Base-by-base conservation (phyloP, 2,329 filamentous ascomycete genomes). In the Diplodia seriata region DNA sequence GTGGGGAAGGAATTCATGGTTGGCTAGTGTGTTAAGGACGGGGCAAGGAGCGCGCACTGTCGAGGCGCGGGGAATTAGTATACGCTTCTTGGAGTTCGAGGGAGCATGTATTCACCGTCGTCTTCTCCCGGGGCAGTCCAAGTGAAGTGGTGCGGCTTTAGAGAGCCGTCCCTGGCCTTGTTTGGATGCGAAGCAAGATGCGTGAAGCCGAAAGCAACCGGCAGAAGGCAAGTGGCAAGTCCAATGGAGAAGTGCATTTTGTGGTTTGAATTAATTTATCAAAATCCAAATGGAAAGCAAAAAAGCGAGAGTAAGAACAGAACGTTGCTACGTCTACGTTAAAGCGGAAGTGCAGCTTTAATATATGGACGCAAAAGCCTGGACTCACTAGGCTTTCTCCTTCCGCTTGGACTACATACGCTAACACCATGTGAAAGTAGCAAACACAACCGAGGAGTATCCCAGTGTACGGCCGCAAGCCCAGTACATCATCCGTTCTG, bases 1-100 rank as follows among this genome's bases (percentile, higher is more conserved):
- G 57, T 71, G 75, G 14, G 76, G 75, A 15, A 80, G 67, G 69
- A 79, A 68, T 26, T 70, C 71, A 62, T 78, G 74, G 66, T 79
- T 79, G 20, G 77, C 77, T 9, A 77, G 70, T 9, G 74, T 69
- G 64, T 79, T 79, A 29, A 79, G 70, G 1, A 70, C 73, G 3
- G 76, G 77, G 62, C 77, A 79, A 9, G 77, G 77, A 1, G 69
- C 70, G 31, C 73, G 73, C 65, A 74, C 56, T 61, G 70, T 38
- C 36, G 11, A 36, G 33, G 3, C 36, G 36, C 56, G n/a, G 18
- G 33, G 15, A 18, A 20, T 61, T 11, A 61, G 40, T 29, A 61
- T 20, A 49, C 4, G 15, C 14, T 33, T 31, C 49, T 12, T 4
- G 4, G 38, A 6, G 11, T 6, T 2, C 2, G 4, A n/a, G 33